Base-by-base conservation (phyloP, 2,329 filamentous ascomycete genomes). In the Blastomyces gilchristii region DNA sequence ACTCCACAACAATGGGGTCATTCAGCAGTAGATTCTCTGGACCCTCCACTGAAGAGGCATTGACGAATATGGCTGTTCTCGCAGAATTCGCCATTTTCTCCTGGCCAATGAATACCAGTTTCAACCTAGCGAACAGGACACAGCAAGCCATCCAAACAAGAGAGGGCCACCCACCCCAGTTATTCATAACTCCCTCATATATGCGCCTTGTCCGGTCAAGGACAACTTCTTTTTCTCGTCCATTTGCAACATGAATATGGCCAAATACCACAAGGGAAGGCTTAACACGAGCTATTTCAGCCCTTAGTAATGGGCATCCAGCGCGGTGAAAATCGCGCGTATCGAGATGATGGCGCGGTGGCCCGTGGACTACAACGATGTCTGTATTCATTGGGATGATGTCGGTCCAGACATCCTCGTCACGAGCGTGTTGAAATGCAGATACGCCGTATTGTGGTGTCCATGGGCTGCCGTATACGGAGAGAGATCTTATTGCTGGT, bases 181-280 rank as follows among this genome's bases (percentile, higher is more conserved):
- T 25, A 49, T 58, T 62, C 37, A 62, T 56, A 43, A 65, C 28
- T 41, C 54, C 61, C 14, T 56, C 43, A 41, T 65, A 59, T 12
- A 50, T 25, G 25, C 50, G 4, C 52, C 59, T 53, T 28, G 62
- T 58, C 4, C 50, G 22, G 37, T 65, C 59, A 65, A 65, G 56
- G 7, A 63, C 58, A 14, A 63, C 64, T 41, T 63, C 60, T 28
- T 63, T 56, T 28, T 65, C 47, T 18, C 61, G 25, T 31, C 59
- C 64, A 61, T 65, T 70, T 18, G 67, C 67, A 14, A 58, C 65
- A 62, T 70, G 70, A 34, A 71, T 67, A 63, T 71, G 68, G 4
- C 67, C 68, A 63, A 69, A 71, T 18, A 71, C 65, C 45, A 68
- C 66, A 52, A 71, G 65, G 11, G 58, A 64, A 11, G 70, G 70